These are phyloP conservation scores for Raffaelea ambrosiae DNA, from an alignment of 2,329 filamentous ascomycete species.

Conservation along the genomic window DNA sequence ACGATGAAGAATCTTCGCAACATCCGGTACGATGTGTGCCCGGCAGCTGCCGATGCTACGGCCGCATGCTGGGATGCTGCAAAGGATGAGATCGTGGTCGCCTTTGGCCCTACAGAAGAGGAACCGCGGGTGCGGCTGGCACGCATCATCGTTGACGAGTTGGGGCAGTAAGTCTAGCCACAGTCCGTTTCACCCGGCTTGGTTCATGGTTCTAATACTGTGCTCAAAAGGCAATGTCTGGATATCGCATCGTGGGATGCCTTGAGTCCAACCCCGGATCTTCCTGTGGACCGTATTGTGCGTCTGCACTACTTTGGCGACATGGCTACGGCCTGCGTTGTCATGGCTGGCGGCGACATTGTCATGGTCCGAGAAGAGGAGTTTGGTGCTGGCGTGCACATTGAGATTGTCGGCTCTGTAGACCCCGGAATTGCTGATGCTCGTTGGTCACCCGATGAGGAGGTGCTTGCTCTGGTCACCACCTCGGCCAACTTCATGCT, in stretches of 20 bases:
- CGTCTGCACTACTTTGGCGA: constrained; percentile 81
- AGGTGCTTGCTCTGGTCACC: constrained; percentile 77
- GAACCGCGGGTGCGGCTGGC: constrained; percentile 66
- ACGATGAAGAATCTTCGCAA: constrained; percentile 83
- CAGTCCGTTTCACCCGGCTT: neutral
- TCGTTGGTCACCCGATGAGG: constrained; percentile 91
- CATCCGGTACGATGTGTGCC: constrained; percentile 60
- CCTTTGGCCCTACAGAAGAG: constrained; percentile 69
- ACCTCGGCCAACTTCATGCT: constrained; percentile 66
- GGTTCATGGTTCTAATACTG: neutral
- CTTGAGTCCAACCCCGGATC: constrained; percentile 66
- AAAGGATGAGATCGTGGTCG: constrained; percentile 69
- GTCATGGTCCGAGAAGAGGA: constrained; percentile 69
- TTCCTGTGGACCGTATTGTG: constrained; percentile 67
- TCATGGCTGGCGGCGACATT: constrained; percentile 87
- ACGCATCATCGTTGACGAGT: constrained; percentile 35
- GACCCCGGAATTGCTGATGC: constrained; percentile 86
- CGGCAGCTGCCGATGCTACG: constrained; percentile 54
- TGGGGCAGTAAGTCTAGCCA: constrained; percentile 1
- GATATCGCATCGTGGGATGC: constrained; percentile 82
- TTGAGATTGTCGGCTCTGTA: constrained; percentile 93
- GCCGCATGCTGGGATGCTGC: constrained; percentile 80
- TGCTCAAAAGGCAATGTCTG: constrained; percentile 17
- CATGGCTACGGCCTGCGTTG: constrained; percentile 65
- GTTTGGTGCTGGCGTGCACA: constrained; percentile 47